Base-by-base conservation (phyloP, 2,329 filamentous ascomycete genomes). In the Emericellopsis cladophorae region DNA sequence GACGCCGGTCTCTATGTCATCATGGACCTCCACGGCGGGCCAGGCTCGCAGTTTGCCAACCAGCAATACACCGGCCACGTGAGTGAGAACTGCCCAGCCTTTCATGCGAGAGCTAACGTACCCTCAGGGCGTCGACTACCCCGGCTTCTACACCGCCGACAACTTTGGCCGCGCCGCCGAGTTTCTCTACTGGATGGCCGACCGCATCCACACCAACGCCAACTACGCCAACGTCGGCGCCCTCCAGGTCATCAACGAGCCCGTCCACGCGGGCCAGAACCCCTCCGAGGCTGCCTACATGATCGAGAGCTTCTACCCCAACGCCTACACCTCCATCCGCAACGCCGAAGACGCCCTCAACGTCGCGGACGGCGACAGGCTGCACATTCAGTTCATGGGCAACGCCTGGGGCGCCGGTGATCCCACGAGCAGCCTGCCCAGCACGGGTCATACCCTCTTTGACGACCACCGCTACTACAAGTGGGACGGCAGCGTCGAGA, bases 381-480 rank as follows among this genome's bases (percentile, higher is more conserved):
- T 79, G 9, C 72, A 78, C 49, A 65, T 79, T 34, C 67, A 59
- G 38, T 58, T 65, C 50, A 65, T 65, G 61, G 66, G 39, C 39
- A 31, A 40, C 4, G 39, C 39, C 40, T 80, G 74, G 74, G 70
- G 67, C n/a, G 66, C 71, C 3, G 73, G 72, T 8, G 63, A 76
- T 47, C 70, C 74, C 2, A 66, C 59, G 22, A 48, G 65, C 40
- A 60, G 57, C 40, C 55, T 77, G 10, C 50, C 56, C 11, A 56
- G 61, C 47, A 57, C 58, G 12, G 55, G 60, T 33, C 65, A 61
- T 49, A 60, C 67, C 5, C 66, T 67, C 15, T 79, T 70, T 48
- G 74, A 79, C 51, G 68, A 76, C 55, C 74, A 78, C 51, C 65
- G 70, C 24, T 79, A 79, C 53, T 55, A 76, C 35, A 77, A 77